phyloP scores from a whole-genome alignment of 257 asterid genomes.

The Plantago ovata region DNA sequence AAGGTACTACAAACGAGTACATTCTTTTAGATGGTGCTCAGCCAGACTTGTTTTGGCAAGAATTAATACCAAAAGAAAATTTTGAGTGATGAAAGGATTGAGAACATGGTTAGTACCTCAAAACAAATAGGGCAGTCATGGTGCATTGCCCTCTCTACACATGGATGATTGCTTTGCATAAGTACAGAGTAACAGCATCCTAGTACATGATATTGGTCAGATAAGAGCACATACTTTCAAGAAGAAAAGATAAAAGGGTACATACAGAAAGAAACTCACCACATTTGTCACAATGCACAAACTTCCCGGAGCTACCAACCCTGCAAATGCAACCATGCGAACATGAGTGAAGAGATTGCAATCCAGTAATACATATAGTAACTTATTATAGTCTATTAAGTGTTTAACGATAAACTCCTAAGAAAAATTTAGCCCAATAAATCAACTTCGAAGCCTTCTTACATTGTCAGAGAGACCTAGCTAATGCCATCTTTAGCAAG shows the following conservation, averaged over 20 bases:
- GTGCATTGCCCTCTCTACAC: conserved; percentile 93
- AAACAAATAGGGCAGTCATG: conserved; percentile 92
- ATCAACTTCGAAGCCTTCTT: no score
- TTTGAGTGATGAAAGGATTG: background rate
- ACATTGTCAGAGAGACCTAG: no score
- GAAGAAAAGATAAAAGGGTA: conserved; percentile 5
- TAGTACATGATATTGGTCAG: no score
- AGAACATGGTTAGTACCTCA: conserved; percentile 43
- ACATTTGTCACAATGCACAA: conserved; percentile 66
- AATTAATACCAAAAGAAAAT: background rate
- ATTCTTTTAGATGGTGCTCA: conserved; percentile 9
- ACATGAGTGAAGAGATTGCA: conserved; percentile 1
- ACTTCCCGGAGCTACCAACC: conserved; percentile 66
- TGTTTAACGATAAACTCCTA: background rate
- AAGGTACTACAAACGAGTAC: conserved; percentile 42
- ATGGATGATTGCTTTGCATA: conserved; percentile 58
- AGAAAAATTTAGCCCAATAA: background rate
- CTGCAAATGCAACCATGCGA: conserved; percentile 32
- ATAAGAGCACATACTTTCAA: no score
- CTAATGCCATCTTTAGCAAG: conserved; percentile 1
- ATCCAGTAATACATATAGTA: conserved; percentile 5
- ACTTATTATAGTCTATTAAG: no score
- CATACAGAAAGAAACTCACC: conserved; percentile 32
- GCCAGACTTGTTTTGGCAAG: background rate
- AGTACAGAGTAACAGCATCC: conserved; percentile 47